Base-by-base conservation (phyloP, 306 rosid species). In the Cyclanthera cordifolia region DNA sequence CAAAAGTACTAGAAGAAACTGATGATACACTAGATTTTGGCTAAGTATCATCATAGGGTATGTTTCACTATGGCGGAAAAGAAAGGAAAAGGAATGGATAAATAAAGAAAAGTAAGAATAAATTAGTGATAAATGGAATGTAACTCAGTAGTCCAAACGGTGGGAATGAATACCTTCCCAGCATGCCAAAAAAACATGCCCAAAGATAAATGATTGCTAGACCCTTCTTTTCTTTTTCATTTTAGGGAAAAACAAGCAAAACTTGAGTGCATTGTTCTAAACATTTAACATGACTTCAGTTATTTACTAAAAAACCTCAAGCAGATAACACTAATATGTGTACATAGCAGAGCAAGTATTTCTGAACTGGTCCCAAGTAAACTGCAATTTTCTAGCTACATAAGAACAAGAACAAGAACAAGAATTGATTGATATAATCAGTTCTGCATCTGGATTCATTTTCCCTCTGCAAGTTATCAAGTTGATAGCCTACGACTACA, bases 401-500 rank as follows among this genome's bases (percentile, higher is more conserved):
- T 20, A 20, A 39, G 11, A 61, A 64, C 3, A 64, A 64, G 11
- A 61, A 64, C 3, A 64, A 64, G 37, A 64, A 41, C 32, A 23
- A 43, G 53, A 64, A 43, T 13, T 61, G 27, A 64, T 41, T 43
- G 37, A 21, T 43, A 61, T 61, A 64, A 43, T 20, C 52, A 20
- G 43, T 13, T 34, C 47, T 11, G n/a, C 52, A 15, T 64, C 34
- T 43, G 53, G 53, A 64, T 64, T 4, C 70, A 11, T 30, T n/a
- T 30, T 61, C 69, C 69, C 50, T 34, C 37, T 43, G 32, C 70
- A 64, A 64, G 25, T 19, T 64, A 37, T 61, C 70, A 43, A 64
- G 70, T 64, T 64, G 70, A 64, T 64, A 64, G 37, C 70, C 70
- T 64, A 37, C 50, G 50, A 11, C 67, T 34, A 14, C 14, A 6